Evolutionary conservation across 2,329 filamentous ascomycete genomes (phyloP).

Genomic region (Shiraia sp.): DNA sequence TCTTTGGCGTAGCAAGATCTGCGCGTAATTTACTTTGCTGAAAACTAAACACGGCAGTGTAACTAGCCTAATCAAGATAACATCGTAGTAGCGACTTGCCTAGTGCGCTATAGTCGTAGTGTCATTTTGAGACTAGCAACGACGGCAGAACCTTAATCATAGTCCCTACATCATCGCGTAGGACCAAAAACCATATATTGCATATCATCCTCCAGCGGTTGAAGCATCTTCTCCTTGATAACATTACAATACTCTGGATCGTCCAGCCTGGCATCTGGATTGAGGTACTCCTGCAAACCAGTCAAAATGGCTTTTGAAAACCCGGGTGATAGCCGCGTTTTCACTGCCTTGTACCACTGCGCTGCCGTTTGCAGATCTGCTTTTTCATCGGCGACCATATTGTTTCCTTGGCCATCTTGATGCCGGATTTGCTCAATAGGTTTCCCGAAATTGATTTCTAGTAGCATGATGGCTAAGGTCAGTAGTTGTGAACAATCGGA

Average conservation of each 20-base stretch:
- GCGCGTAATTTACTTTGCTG: no score
- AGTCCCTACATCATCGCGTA: no score
- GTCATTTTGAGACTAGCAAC: no score
- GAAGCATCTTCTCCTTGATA: conserved; percentile 1
- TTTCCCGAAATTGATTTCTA: not conserved
- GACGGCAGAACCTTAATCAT: no score
- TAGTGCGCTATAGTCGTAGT: no score
- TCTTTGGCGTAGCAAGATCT: no score
- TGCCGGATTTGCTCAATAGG: conserved; percentile 1
- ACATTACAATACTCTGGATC: conserved; percentile 1
- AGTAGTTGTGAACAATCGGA: not conserved
- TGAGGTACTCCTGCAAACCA: conserved; percentile 2
- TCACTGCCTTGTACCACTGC: conserved; percentile 1
- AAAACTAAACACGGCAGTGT: no score
- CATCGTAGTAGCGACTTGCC: no score
- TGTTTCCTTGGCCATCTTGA: not conserved
- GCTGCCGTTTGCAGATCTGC: not conserved
- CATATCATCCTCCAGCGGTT: conserved; percentile 1
- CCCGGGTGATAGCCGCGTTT: not conserved
- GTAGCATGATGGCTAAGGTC: not conserved
- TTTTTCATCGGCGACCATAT: not conserved
- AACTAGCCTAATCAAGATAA: no score
- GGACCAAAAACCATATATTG: not conserved
- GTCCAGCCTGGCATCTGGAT: not conserved
- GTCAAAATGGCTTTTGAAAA: conserved; percentile 1